These are phyloP conservation scores for Teunomyces aglyptinius DNA, from an alignment of 805 yeast genomes.

Conservation along the genomic window DNA sequence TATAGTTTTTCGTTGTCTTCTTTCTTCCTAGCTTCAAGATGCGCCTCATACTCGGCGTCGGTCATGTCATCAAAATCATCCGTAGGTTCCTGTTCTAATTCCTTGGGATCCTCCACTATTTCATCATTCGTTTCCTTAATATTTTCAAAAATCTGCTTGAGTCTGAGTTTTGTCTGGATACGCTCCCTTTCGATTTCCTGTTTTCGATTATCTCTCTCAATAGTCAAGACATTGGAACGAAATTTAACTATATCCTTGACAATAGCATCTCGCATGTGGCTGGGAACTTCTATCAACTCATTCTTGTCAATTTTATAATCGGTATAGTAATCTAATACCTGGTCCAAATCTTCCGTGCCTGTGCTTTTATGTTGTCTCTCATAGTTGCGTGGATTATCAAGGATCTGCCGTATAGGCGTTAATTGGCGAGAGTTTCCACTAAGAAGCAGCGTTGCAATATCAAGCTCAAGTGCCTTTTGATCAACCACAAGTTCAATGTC, in stretches of 20 bases:
- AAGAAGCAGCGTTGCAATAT: background rate
- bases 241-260: slow-evolving; percentile 54
- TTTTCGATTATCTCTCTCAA: slow-evolving; percentile 52
- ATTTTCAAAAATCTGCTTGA: slow-evolving; percentile 46
- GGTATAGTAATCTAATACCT: slow-evolving; percentile 33
- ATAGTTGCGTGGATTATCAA: slow-evolving; percentile 18
- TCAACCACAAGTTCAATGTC: slow-evolving; percentile 1
- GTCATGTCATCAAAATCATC: slow-evolving; percentile 16
- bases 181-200: slow-evolving; percentile 49
- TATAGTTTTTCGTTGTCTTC: slow-evolving; percentile 22
- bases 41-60: slow-evolving; percentile 20
- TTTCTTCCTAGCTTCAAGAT: slow-evolving; percentile 20
- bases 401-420: slow-evolving; percentile 4
- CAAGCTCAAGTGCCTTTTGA: background rate
- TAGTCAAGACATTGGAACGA: slow-evolving; percentile 50
- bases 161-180: slow-evolving; percentile 44
- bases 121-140: slow-evolving; percentile 21
- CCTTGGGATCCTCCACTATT: slow-evolving; percentile 1
- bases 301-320: slow-evolving; percentile 54
- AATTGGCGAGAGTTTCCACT: background rate
- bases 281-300: slow-evolving; percentile 58
- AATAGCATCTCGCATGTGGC: slow-evolving; percentile 50
- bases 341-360: slow-evolving; percentile 35
- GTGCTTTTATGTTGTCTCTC: slow-evolving; percentile 17
- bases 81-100: slow-evolving; percentile 2